phyloP scores from a whole-genome alignment of 768 basidiomycete genomes.

The Xanthoconium stramineum region DNA sequence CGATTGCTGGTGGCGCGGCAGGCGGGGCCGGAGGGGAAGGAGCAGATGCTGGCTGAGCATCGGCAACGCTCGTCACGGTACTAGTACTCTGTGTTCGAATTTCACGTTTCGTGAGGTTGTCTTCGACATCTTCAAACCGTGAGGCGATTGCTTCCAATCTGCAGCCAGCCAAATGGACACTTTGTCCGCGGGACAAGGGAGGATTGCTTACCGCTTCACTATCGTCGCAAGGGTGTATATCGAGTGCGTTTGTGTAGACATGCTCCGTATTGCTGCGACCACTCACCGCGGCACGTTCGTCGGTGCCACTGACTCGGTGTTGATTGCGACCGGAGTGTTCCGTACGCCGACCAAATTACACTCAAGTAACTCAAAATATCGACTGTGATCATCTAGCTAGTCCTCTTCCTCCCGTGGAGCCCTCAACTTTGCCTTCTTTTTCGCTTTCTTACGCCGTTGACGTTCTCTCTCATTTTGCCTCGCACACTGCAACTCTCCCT shows the following conservation, averaged over 20 bases:
- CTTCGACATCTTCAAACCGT: slow-evolving; percentile 91
- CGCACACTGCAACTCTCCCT: slow-evolving; percentile 62
- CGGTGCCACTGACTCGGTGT: neutral
- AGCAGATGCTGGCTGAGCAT: slow-evolving; percentile 26
- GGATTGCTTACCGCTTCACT: slow-evolving; percentile 65
- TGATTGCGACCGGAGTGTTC: slow-evolving; percentile 22
- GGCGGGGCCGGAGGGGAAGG: slow-evolving; percentile 33
- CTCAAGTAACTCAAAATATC: neutral
- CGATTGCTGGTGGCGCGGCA: slow-evolving; percentile 35
- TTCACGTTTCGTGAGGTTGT: slow-evolving; percentile 23
- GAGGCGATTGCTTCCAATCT: slow-evolving; percentile 93
- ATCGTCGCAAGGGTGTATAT: slow-evolving; percentile 77
- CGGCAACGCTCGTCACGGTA: slow-evolving; percentile 27
- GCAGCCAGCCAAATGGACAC: slow-evolving; percentile 2
- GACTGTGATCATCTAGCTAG: slow-evolving; percentile 5
- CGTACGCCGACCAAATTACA: neutral
- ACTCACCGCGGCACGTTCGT: neutral
- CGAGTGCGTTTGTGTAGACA: slow-evolving; percentile 34
- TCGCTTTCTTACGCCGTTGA: slow-evolving; percentile 73
- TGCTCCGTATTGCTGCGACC: neutral
- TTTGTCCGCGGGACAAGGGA: slow-evolving; percentile 4
- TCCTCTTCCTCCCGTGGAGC: slow-evolving; percentile 18
- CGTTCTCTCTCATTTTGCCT: slow-evolving; percentile 76
- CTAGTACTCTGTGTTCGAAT: slow-evolving; percentile 29
- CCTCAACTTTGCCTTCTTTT: slow-evolving; percentile 52